A percentile compares a stretch with the other conserved stretches of the same genome.
These are phyloP conservation scores for Backusella luteola DNA, from an alignment of 192 early-diverging fungal species.

Conservation along the genomic window DNA sequence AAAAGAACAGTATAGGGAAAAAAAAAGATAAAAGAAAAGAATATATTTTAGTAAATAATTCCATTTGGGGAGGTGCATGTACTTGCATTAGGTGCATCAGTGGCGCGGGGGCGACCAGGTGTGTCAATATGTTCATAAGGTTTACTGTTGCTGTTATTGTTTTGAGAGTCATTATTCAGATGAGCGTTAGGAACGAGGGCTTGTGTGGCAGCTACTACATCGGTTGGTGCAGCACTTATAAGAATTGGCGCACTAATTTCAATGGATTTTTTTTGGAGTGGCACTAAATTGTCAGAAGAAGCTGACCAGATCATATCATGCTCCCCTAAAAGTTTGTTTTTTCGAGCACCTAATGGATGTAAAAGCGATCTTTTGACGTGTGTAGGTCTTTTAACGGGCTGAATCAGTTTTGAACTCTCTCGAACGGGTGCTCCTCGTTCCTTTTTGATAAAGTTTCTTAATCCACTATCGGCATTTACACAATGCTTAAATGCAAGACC, in stretches of 20 bases:
- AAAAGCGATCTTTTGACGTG: conserved; percentile 17
- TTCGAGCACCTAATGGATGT: conserved; percentile 4
- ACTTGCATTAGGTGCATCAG: conserved; percentile 7
- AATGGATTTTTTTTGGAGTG: conserved; percentile 8
- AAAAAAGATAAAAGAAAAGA: not conserved
- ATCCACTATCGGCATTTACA: conserved; percentile 30
- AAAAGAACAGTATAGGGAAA: not conserved
- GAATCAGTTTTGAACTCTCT: conserved; percentile 18
- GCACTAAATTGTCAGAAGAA: conserved; percentile 2
- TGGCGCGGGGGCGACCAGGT: conserved; percentile 13
- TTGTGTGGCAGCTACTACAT: conserved; percentile 28
- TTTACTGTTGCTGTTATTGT: not conserved
- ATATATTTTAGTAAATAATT: not conserved
- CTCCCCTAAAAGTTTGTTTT: conserved; percentile 9
- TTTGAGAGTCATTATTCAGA: not conserved
- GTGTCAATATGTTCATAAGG: conserved; percentile 27
- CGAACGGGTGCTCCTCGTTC: conserved; percentile 19
- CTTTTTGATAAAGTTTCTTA: conserved; percentile 18
- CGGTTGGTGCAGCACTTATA: conserved; percentile 3
- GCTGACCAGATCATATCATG: conserved; percentile 11
- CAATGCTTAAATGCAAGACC: conserved; percentile 38
- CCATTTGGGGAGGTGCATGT: not conserved
- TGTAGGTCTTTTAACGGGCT: not conserved
- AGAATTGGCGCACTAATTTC: not conserved
- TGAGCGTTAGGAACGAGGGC: conserved; percentile 20